Evolutionary conservation across 768 basidiomycete species (phyloP), one percentile per base, ranked within the genome.

Genomic region (Russula emetica): DNA sequence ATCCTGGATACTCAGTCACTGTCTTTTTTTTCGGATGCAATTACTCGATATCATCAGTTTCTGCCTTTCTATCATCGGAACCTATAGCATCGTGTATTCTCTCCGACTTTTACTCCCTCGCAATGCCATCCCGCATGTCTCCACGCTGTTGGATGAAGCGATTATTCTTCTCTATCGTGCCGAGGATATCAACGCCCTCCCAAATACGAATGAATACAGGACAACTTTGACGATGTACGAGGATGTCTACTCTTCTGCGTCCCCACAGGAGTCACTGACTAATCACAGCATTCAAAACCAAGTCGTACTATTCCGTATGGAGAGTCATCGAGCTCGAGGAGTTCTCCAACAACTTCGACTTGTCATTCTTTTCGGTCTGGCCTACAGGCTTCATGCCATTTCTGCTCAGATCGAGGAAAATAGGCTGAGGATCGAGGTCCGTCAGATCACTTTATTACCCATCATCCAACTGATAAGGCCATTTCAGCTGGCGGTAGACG

Each of bases 291-390:
- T 57, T 11, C 22, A 2, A 1, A 16, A n/a, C 6, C n/a, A 20
- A 7, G 9, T 58, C 16, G 10, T 22, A 5, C 20, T 13, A 14
- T 16, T 59, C n/a, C 57, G 57, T 16, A 55, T 28, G 5, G 45
- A 53, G 34, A 64, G 58, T n/a, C 18, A 64, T 20, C 34, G 34
- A 11, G 26, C 57, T 9, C 52, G n/a, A 5, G n/a, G 58, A 30
- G 14, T 50, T 2, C 10, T 36, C 20, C 44, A 47, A 13, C 63
- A 64, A 18, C 6, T 64, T 18, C 5, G 36, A n/a, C 57, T 59
- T 26, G 51, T 49, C 13, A 2, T 58, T 30, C 26, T 57, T 5
- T 40, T 24, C 4, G 42, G 57, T 13, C 26, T 53, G 13, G 28
- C 54, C 4, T 58, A 44, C 42, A 52, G 11, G 42, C 51, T 63